A percentile compares a stretch with the other conserved stretches of the same genome.
Evolutionary conservation across 768 basidiomycete species (phyloP).

Genomic region (Asterophora lycoperdoides): DNA sequence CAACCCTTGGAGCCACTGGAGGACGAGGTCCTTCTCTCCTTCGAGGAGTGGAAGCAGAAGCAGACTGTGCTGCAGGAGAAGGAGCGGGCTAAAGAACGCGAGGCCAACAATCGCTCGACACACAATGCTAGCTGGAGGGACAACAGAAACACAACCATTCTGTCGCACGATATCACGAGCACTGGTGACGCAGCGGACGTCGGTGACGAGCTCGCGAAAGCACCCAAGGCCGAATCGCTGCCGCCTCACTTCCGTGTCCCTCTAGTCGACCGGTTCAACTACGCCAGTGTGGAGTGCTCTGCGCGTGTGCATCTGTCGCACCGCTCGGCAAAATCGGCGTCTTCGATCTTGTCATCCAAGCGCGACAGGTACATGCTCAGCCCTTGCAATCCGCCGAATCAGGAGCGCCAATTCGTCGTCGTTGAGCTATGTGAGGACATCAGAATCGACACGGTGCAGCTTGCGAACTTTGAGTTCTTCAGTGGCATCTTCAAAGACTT

Average conservation of each 20-base stretch:
- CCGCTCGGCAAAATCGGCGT: constrained; percentile 73
- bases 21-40: constrained; percentile 68
- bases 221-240: constrained; percentile 28
- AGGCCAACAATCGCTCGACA: constrained; percentile 17
- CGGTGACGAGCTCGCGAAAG: constrained; percentile 14
- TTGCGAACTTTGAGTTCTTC: constrained; percentile 98
- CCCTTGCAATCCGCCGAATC: constrained; percentile 64
- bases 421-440: constrained; percentile 98
- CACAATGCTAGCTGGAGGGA: constrained; percentile 4
- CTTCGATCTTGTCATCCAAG: constrained; percentile 82
- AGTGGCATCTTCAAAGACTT: constrained; percentile 95
- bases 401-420: constrained; percentile 72
- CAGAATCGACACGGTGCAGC: constrained; percentile 90
- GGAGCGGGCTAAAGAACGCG: constrained; percentile 24
- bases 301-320: constrained; percentile 88
- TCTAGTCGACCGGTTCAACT: constrained; percentile 87
- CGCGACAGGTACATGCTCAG: constrained; percentile 96
- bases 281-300: constrained; percentile 89
- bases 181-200: constrained; percentile 15
- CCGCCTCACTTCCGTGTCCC: constrained; percentile 70
- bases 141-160: constrained; percentile 2
- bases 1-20: constrained; percentile 45
- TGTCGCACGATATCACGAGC: constrained; percentile 9
- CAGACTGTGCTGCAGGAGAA: constrained; percentile 41
- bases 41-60: constrained; percentile 86